phyloP scores from a whole-genome alignment of 164 flowering plant genomes.

The Vitis cinerea region DNA sequence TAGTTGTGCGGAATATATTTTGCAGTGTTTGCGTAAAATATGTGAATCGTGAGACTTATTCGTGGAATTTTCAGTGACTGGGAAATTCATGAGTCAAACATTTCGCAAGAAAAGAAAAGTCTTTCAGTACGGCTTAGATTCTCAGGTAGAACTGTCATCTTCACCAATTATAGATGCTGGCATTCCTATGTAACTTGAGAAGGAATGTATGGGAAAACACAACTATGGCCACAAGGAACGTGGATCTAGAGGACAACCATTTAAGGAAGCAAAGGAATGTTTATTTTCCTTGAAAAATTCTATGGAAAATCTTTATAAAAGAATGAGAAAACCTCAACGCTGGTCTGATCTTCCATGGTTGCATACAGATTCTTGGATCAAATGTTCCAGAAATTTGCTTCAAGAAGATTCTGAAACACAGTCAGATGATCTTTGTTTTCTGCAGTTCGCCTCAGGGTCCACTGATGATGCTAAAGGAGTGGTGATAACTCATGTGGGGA shows the following conservation, averaged over 20 bases:
- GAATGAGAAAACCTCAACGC: slow-evolving; percentile 2
- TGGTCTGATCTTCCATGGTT: no score
- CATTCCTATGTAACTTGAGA: slow-evolving; percentile 10
- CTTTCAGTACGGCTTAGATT: slow-evolving; percentile 12
- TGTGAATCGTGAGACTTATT: slow-evolving; percentile 55
- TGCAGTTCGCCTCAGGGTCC: no score
- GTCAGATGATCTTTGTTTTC: no score
- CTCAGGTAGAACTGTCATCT: slow-evolving; percentile 13
- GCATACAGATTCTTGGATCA: no score
- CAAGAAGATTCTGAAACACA: no score
- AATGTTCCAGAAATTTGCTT: no score
- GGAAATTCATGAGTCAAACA: slow-evolving; percentile 14
- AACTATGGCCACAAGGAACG: slow-evolving; percentile 6
- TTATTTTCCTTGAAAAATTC: slow-evolving; percentile 60
- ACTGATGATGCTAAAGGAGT: no score
- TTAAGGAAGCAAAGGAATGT: slow-evolving; percentile 56
- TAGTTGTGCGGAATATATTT: slow-evolving; percentile 69
- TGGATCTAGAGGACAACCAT: slow-evolving; percentile 18
- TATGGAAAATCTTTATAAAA: slow-evolving; percentile 62
- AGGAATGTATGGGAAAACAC: slow-evolving; percentile 8
- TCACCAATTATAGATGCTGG: slow-evolving; percentile 7
- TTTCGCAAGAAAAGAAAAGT: slow-evolving; percentile 52
- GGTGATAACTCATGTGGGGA: no score
- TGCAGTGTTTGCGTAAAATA: slow-evolving; percentile 73
- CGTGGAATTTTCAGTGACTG: slow-evolving; percentile 37